A percentile compares a stretch with the other conserved stretches of the same genome.
These are phyloP conservation scores for Suillus clintonianus DNA, from an alignment of 768 basidiomycete species.

Conservation along the genomic window DNA sequence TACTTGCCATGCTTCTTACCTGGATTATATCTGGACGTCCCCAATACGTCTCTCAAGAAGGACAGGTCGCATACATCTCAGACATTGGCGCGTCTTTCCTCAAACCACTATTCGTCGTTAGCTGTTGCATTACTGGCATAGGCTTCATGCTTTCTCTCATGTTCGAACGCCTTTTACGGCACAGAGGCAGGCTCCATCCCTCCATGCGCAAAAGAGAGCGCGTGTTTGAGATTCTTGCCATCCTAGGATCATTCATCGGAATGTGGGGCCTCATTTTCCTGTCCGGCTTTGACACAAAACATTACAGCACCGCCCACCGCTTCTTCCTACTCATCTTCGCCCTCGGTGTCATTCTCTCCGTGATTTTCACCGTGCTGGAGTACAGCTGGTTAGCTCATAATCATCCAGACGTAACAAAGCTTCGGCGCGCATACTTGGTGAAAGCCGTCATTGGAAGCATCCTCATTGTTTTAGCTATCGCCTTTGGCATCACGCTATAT, in stretches of 20 bases:
- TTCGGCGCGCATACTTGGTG: constrained; percentile 56
- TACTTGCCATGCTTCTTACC: constrained; percentile 70
- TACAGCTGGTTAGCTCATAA: constrained; percentile 67
- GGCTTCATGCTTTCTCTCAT: constrained; percentile 61
- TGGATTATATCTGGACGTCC: constrained; percentile 68
- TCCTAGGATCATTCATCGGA: constrained; percentile 61
- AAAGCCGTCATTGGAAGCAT: constrained; percentile 62
- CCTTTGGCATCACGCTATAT: constrained; percentile 58
- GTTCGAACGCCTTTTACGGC: constrained; percentile 64
- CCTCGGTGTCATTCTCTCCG: constrained; percentile 67
- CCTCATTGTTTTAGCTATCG: constrained; percentile 63
- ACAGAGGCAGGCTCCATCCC: constrained; percentile 66
- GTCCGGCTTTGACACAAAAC: constrained; percentile 69
- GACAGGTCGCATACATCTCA: constrained; percentile 71
- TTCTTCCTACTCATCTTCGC: constrained; percentile 73
- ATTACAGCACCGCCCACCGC: constrained; percentile 52
- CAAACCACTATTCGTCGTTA: constrained; percentile 75
- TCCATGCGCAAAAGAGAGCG: constrained; percentile 59
- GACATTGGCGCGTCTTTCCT: constrained; percentile 74
- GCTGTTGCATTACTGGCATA: constrained; percentile 62
- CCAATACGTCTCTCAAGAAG: constrained; percentile 51
- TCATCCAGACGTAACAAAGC: constrained; percentile 42
- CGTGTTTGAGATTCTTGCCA: constrained; percentile 55
- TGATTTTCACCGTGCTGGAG: constrained; percentile 75
- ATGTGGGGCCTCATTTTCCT: constrained; percentile 67